These are phyloP conservation scores for Syzygium aromaticum DNA, from an alignment of 345 rosid genomes.

Conservation along the genomic window DNA sequence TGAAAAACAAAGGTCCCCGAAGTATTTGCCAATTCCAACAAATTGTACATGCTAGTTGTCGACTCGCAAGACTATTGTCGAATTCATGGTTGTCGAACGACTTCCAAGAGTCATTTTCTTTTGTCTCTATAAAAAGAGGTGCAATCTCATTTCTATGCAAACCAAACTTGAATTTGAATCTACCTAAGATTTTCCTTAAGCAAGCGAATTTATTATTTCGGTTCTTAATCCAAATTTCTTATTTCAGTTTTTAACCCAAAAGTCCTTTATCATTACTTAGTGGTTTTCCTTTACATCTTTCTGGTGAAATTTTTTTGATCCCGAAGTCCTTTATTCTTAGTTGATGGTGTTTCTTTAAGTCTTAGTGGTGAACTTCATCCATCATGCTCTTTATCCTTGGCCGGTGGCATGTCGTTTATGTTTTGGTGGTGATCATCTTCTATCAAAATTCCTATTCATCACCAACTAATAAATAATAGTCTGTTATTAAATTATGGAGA, in stretches of 20 bases:
- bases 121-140: background rate
- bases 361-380: background rate
- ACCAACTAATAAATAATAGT: background rate
- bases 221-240: too few relatives aligned
- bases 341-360: background rate
- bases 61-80: too few relatives aligned
- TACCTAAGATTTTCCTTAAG: background rate
- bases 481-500: background rate
- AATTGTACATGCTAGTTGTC: background rate
- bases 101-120: background rate
- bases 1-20: too few relatives aligned
- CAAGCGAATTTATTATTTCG: background rate
- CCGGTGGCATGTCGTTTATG: background rate
- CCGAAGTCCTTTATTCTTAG: background rate
- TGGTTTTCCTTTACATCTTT: accelerated
- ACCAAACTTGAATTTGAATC: background rate
- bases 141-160: background rate
- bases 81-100: too few relatives aligned
- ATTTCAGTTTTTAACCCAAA: too few relatives aligned
- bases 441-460: background rate
- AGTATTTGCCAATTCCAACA: too few relatives aligned
- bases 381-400: background rate
- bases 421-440: background rate
- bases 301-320: background rate
- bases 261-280: background rate